These are phyloP conservation scores for Microthlaspi erraticum DNA, from an alignment of 345 rosid species.

Conservation along the genomic window DNA sequence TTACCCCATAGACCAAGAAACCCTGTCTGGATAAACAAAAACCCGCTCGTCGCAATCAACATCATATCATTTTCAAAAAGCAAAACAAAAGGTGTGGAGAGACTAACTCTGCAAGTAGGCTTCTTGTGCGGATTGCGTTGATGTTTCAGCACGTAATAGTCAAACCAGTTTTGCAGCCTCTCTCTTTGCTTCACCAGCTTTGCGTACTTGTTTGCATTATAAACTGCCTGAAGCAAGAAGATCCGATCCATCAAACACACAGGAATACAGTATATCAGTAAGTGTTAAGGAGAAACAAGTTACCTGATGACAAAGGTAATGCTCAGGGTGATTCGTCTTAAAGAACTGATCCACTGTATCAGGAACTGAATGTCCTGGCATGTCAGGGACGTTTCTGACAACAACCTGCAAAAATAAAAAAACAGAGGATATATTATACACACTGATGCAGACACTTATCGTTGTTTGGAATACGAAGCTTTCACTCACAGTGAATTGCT, in stretches of 20 bases:
- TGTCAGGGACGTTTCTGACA: constrained; percentile 82
- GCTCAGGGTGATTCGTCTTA: constrained; percentile 79
- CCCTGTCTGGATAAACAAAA: constrained; percentile 62
- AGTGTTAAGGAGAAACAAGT: not conserved
- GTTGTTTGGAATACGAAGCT: not conserved
- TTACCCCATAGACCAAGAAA: constrained; percentile 85
- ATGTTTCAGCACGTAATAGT: constrained; percentile 76
- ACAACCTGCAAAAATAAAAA: constrained; percentile 69
- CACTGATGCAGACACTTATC: not conserved
- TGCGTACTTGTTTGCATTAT: constrained; percentile 78
- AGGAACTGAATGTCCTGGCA: constrained; percentile 57
- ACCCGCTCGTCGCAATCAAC: constrained; percentile 31
- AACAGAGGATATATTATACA: not conserved
- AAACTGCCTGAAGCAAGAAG: constrained; percentile 67
- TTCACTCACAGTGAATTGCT: constrained; percentile 91
- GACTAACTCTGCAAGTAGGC: constrained; percentile 73
- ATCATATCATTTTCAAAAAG: constrained; percentile 1
- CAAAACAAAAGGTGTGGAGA: constrained; percentile 14
- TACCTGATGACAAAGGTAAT: constrained; percentile 93
- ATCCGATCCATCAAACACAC: constrained; percentile 15
- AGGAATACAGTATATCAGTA: not conserved
- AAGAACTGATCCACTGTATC: constrained; percentile 82
- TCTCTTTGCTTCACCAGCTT: constrained; percentile 74
- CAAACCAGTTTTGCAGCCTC: constrained; percentile 87
- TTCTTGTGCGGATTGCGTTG: constrained; percentile 81